These are phyloP conservation scores for Mycosphaerelloides madeirae DNA, from an alignment of 2,329 filamentous ascomycete species.

Conservation along the genomic window DNA sequence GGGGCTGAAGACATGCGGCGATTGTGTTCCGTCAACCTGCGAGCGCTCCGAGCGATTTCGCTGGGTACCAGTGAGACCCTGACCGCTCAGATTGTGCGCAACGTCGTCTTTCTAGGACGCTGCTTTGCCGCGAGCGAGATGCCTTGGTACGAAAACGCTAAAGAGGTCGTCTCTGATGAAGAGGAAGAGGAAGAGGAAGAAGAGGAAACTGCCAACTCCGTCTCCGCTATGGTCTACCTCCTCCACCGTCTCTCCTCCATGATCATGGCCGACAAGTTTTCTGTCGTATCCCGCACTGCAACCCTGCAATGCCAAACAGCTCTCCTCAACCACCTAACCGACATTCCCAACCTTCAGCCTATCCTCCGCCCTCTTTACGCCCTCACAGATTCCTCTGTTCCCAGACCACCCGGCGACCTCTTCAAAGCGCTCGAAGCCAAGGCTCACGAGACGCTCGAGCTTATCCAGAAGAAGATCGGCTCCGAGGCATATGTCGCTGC, in stretches of 20 bases:
- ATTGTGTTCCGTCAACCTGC: conserved; percentile 53
- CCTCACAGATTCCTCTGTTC: conserved; percentile 70
- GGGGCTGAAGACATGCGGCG: conserved; percentile 59
- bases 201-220: conserved; percentile 23
- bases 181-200: conserved; percentile 38
- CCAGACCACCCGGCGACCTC: conserved; percentile 50
- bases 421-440: conserved; percentile 68
- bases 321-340: conserved; percentile 59
- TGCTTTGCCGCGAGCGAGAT: conserved; percentile 57
- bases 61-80: conserved; percentile 61
- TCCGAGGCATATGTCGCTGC: conserved; percentile 72
- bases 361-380: conserved; percentile 70
- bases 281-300: conserved; percentile 60
- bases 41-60: conserved; percentile 57
- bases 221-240: conserved; percentile 64
- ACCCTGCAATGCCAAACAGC: conserved; percentile 70
- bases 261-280: conserved; percentile 60
- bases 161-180: conserved; percentile 39
- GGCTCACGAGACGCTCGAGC: conserved; percentile 71
- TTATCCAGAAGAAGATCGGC: conserved; percentile 80
- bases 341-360: conserved; percentile 59
- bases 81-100: conserved; percentile 72
- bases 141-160: conserved; percentile 43
- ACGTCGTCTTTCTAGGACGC: conserved; percentile 74
- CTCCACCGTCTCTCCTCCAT: conserved; percentile 70